Conservation (phyloP, 2,329 filamentous ascomycete species). For the Ceratocystis huliohia region DNA sequence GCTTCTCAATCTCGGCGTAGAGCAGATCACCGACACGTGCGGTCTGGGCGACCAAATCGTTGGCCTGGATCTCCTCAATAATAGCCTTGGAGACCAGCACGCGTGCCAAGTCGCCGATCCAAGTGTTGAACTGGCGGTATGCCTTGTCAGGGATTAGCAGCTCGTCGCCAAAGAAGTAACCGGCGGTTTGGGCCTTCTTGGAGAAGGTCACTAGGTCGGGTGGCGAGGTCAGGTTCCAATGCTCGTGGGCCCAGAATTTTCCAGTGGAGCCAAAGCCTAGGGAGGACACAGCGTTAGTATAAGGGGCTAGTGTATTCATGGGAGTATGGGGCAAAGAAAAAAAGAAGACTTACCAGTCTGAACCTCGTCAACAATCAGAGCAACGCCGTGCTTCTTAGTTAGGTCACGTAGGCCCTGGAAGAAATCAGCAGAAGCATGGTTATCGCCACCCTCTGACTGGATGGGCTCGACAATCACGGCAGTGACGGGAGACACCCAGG, state of each 20-base stretch:
- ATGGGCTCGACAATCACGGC: conserved; percentile 82
- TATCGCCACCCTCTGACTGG: conserved; percentile 88
- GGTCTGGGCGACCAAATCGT: conserved; percentile 68
- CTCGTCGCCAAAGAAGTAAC: conserved; percentile 78
- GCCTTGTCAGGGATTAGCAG: conserved; percentile 78
- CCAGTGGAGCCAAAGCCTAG: conserved; percentile 73
- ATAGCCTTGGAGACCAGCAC: conserved; percentile 79
- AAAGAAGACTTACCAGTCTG: conserved; percentile 50
- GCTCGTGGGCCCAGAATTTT: conserved; percentile 93
- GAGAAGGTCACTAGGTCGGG: conserved; percentile 92
- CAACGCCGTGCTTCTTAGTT: conserved; percentile 62
- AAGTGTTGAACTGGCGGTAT: conserved; percentile 94
- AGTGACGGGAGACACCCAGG: conserved; percentile 65
- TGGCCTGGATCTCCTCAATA: conserved; percentile 63
- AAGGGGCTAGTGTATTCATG: not conserved
- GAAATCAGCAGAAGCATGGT: conserved; percentile 79
- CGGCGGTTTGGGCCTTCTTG: conserved; percentile 89
- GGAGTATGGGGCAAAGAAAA: not conserved
- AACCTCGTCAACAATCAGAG: conserved; percentile 87
- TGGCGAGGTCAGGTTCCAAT: conserved; percentile 69
- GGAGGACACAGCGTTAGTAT: not conserved
- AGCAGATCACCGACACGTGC: conserved; percentile 56
- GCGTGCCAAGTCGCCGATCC: conserved; percentile 86
- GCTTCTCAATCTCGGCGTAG: conserved; percentile 48
- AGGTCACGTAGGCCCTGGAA: conserved; percentile 73